Evolutionary conservation across 2,329 filamentous ascomycete genomes (phyloP), one percentile per base, ranked within the genome.

Genomic region (Sclerotinia spermophila): DNA sequence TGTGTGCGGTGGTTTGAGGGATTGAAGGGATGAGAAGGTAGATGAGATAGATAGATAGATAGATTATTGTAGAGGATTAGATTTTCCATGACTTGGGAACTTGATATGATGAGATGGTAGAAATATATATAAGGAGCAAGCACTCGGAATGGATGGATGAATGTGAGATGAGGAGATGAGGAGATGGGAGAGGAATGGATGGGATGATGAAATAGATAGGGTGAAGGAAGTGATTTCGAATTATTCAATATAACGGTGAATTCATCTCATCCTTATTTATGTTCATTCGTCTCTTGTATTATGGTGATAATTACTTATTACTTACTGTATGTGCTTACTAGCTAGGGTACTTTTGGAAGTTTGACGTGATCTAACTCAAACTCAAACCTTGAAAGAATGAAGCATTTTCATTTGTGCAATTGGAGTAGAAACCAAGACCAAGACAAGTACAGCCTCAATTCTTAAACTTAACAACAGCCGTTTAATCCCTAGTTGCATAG

Each of bases 341-440:
- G n/a, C 48, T 15, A 27, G 48, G 48, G 17, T 53, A 27, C 15
- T 53, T 58, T 59, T 33, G 24, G 60, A 64, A 64, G 42, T 48
- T 48, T 27, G 61, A n/a, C 30, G n/a, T n/a, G n/a, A n/a, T n/a
- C 24, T 24, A 68, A 38, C 7, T 24, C 24, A n/a, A n/a, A n/a
- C n/a, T n/a, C n/a, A n/a, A 53, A 61, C 55, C 66, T 48, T 27
- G 66, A 40, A 13, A 13, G 24, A 38, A 67, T 67, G 51, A 38
- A 58, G 40, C 21, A 24, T 68, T 68, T 24, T 61, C 53, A 68
- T 68, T 68, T 48, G 66, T 51, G 55, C 24, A n/a, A n/a, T n/a
- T n/a, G n/a, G n/a, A n/a, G n/a, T n/a, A n/a, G n/a, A n/a, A n/a
- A n/a, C n/a, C n/a, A n/a, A n/a, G n/a, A 5, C 15, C 8, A 65